These are phyloP conservation scores for Ensete glaucum DNA, from an alignment of 176 grass and related monocot genomes.

Conservation along the genomic window DNA sequence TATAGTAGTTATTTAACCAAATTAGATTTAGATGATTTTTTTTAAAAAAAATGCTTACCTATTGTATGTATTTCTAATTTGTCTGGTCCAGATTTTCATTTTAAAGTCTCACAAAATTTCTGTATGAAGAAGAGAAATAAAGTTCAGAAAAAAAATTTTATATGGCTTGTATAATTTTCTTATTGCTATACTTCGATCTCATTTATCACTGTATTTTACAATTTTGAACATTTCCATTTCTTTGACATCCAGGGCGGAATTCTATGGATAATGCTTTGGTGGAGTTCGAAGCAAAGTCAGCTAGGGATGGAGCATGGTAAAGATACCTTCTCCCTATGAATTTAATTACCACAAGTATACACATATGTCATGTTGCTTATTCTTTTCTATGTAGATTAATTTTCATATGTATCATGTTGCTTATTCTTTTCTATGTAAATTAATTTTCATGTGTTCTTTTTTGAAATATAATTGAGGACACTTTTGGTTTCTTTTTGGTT, in stretches of 20 bases:
- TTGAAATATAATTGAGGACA: too few relatives aligned
- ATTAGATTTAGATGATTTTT: too few relatives aligned
- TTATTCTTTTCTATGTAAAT: too few relatives aligned
- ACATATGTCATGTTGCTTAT: too few relatives aligned
- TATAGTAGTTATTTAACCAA: too few relatives aligned
- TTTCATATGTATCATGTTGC: too few relatives aligned
- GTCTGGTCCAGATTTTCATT: too few relatives aligned
- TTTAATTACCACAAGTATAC: not conserved
- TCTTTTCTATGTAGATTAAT: too few relatives aligned
- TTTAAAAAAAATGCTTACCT: too few relatives aligned
- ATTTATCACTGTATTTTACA: not conserved
- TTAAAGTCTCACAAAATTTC: not conserved
- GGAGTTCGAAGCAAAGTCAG: constrained; percentile 81
- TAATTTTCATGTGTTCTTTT: too few relatives aligned
- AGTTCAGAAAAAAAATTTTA: not conserved
- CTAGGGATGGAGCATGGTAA: constrained; percentile 79
- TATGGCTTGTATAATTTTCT: not conserved
- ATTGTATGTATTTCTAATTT: too few relatives aligned
- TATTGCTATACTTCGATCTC: not conserved
- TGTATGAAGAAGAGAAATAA: not conserved
- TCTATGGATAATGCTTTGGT: constrained; percentile 30
- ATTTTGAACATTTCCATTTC: not conserved
- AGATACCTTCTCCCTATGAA: not conserved
- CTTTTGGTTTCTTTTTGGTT: too few relatives aligned
- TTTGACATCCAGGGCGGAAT: constrained; percentile 34